Evolutionary conservation across 1,139 yeast species (phyloP).

Genomic region (Kodamaea derodonti): DNA sequence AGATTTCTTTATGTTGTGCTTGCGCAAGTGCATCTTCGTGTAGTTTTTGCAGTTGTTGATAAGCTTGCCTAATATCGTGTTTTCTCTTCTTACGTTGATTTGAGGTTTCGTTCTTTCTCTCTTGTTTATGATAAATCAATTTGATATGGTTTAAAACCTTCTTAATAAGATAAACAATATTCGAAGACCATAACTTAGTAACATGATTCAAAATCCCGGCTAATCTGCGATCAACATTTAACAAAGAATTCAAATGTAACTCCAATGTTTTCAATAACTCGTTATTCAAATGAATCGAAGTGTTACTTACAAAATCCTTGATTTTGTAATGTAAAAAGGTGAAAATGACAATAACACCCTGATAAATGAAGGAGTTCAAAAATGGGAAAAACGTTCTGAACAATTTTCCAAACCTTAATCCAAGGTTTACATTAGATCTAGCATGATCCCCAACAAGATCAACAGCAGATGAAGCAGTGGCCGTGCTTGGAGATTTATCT

Average conservation of each 20-base stretch:
- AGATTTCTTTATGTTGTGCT: background rate
- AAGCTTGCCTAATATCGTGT: conserved; percentile 1
- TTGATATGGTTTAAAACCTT: conserved; percentile 31
- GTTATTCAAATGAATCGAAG: conserved; percentile 12
- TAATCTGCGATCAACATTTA: conserved; percentile 24
- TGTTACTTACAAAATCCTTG: conserved; percentile 28
- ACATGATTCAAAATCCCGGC: conserved; percentile 15
- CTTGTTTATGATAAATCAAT: conserved; percentile 23
- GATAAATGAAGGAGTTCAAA: conserved; percentile 47
- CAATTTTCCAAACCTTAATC: conserved; percentile 28
- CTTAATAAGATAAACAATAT: conserved; percentile 30
- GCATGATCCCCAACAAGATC: conserved; percentile 2
- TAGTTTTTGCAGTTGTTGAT: conserved; percentile 2
- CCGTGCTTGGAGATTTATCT: background rate
- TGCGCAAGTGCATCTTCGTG: conserved; percentile 2
- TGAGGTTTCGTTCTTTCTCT: conserved; percentile 1
- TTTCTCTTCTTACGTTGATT: conserved; percentile 4
- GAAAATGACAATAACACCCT: conserved; percentile 49
- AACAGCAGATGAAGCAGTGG: background rate
- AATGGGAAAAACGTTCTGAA: conserved; percentile 42
- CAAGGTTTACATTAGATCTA: conserved; percentile 8
- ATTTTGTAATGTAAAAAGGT: conserved; percentile 44
- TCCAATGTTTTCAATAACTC: conserved; percentile 26
- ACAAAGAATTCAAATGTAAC: conserved; percentile 19
- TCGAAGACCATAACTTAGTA: conserved; percentile 36